Percentiles rank a stretch among this genome's conserved stretches.
Conservation (phyloP, 2,329 filamentous ascomycete species). For the Xylaria sp. region DNA sequence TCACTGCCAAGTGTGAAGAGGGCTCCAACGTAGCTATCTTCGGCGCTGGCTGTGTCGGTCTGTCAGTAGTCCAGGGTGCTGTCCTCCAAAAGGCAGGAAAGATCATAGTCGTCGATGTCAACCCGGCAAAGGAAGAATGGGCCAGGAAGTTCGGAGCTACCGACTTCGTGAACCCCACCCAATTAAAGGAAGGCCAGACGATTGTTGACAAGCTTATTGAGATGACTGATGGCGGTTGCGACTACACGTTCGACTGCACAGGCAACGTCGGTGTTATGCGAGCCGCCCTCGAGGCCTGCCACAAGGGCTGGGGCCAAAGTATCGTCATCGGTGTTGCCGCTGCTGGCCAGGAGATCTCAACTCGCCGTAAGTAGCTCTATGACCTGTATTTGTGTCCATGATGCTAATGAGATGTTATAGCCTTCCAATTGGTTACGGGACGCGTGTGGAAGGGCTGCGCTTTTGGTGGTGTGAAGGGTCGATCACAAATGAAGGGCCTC, state of each 20-base stretch:
- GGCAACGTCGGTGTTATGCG: slow-evolving; percentile 95
- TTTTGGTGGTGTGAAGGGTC: slow-evolving; percentile 97
- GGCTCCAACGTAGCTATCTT: slow-evolving; percentile 91
- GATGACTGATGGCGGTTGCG: slow-evolving; percentile 96
- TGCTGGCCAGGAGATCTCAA: slow-evolving; percentile 93
- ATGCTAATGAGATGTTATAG: slow-evolving; percentile 51
- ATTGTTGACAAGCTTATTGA: slow-evolving; percentile 93
- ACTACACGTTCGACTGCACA: slow-evolving; percentile 99
- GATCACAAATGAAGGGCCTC: slow-evolving; percentile 84
- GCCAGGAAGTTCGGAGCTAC: slow-evolving; percentile 93
- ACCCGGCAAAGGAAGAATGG: slow-evolving; percentile 91
- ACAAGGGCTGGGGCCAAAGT: slow-evolving; percentile 99
- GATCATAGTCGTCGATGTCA: slow-evolving; percentile 79
- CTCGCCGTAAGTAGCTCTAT: slow-evolving; percentile 72
- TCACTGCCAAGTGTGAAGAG: slow-evolving; percentile 90
- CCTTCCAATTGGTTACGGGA: slow-evolving; percentile 98
- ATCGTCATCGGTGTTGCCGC: slow-evolving; percentile 98
- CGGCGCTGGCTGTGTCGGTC: slow-evolving; percentile 92
- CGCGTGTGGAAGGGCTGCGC: slow-evolving; percentile 98
- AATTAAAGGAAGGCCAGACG: slow-evolving; percentile 74
- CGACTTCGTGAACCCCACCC: slow-evolving; percentile 92
- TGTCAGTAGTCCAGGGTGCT: slow-evolving; percentile 93
- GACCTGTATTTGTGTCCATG: background rate
- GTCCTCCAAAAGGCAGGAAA: slow-evolving; percentile 80
- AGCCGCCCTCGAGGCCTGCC: slow-evolving; percentile 92